phyloP scores from a whole-genome alignment of 805 yeast genomes.

The Cyberlindnera bimundalis region DNA sequence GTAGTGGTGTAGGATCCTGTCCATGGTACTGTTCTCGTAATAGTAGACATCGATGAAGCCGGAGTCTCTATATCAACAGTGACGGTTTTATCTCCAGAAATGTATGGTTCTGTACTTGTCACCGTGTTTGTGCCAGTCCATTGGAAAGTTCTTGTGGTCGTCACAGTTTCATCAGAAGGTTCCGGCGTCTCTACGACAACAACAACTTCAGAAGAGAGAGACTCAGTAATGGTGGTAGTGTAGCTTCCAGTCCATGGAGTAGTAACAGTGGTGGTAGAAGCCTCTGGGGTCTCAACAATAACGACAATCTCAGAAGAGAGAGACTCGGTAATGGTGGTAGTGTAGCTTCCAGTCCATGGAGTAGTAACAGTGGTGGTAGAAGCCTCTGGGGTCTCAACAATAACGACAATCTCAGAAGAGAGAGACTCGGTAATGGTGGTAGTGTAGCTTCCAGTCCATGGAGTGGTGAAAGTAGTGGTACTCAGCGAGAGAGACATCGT shows the following conservation, averaged over 20 bases:
- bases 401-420: background rate
- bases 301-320: conserved; percentile 11
- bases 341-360: conserved; percentile 14
- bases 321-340: conserved; percentile 14
- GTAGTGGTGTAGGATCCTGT: background rate
- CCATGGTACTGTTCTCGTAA: background rate
- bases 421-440: background rate
- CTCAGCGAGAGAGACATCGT: background rate
- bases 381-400: background rate
- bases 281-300: conserved; percentile 6
- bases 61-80: conserved; percentile 12
- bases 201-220: background rate
- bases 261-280: background rate
- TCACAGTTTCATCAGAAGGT: background rate
- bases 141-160: background rate
- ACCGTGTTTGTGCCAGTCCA: conserved; percentile 10
- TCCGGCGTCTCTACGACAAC: background rate
- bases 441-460: no score
- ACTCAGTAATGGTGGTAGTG: conserved; percentile 3
- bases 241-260: background rate
- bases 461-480: background rate
- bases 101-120: conserved; percentile 11
- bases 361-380: background rate
- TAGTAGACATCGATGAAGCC: background rate
- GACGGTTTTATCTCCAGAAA: conserved; percentile 10